Evolutionary conservation across 257 asterid species (phyloP).

Genomic region (Lycium barbarum): DNA sequence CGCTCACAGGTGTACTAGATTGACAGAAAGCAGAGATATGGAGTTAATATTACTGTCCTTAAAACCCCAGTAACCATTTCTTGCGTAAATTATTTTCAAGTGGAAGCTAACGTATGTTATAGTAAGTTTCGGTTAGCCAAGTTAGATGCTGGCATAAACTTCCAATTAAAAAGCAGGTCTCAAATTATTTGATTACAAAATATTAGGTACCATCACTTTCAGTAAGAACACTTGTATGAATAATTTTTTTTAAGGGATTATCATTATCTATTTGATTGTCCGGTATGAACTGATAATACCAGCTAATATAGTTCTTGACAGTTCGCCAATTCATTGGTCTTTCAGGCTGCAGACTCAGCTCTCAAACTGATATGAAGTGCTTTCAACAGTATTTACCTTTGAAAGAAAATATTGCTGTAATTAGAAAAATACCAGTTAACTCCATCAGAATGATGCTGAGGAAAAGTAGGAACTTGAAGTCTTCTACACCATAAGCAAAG

Average conservation of each 20-base stretch:
- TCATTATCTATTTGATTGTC: not conserved
- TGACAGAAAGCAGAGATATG: not conserved
- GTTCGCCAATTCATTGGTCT: not conserved
- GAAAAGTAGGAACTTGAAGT: not conserved
- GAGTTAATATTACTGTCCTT: not conserved
- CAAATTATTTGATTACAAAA: not conserved
- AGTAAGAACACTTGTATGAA: not conserved
- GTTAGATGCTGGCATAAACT: not conserved
- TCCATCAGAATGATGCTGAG: not conserved
- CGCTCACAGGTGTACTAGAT: not conserved
- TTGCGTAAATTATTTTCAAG: not conserved
- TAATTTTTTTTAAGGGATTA: slow-evolving; percentile 4
- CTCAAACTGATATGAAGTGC: not conserved
- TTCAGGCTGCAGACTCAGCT: not conserved
- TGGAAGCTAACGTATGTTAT: not conserved
- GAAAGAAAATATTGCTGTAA: not conserved
- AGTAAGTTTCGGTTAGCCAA: not conserved
- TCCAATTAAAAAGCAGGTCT: not conserved
- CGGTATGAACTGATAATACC: not conserved
- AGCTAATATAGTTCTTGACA: not conserved
- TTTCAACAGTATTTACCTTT: not conserved
- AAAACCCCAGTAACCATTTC: not conserved
- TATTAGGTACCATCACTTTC: not conserved
- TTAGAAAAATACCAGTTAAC: not conserved
- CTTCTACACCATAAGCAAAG: not conserved